Conservation (phyloP, 495 filamentous ascomycete genomes). For the Xylaria bambusicola region DNA sequence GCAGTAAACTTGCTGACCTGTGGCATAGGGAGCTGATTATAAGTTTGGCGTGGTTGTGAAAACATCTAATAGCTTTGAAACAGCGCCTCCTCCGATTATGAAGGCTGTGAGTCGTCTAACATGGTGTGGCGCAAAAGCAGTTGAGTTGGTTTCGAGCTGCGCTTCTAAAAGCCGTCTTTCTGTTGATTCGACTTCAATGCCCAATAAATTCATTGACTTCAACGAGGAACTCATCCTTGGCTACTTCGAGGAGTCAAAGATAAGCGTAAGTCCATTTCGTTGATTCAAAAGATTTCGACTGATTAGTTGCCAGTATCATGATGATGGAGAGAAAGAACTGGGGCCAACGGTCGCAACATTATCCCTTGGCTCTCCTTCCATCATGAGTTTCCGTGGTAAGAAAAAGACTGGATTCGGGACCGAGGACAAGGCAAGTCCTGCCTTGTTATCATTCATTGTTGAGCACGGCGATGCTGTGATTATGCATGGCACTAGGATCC, state of each 20-base stretch:
- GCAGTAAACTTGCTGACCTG: constrained; percentile 20
- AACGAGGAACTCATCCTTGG: constrained; percentile 79
- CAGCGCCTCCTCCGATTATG: constrained; percentile 60
- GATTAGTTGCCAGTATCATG: constrained; percentile 65
- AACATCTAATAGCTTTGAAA: constrained; percentile 58
- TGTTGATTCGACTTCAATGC: constrained; percentile 12
- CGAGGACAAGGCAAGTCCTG: constrained; percentile 31
- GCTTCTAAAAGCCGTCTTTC: constrained; percentile 4
- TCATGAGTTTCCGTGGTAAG: constrained; percentile 74
- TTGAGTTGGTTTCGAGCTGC: constrained; percentile 31
- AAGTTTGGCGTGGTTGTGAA: constrained; percentile 74
- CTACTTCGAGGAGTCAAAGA: constrained; percentile 70
- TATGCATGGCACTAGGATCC: constrained; percentile 75
- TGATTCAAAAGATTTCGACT: constrained; percentile 15
- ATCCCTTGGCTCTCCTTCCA: constrained; percentile 68
- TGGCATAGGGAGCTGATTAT: constrained; percentile 75
- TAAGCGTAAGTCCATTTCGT: constrained; percentile 57
- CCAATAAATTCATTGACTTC: constrained; percentile 44
- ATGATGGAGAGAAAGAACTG: constrained; percentile 77
- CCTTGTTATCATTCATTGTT: constrained; percentile 46
- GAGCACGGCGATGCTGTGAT: constrained; percentile 80
- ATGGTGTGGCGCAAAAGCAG: constrained; percentile 60
- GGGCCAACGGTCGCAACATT: constrained; percentile 76
- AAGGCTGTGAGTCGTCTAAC: constrained; percentile 61
- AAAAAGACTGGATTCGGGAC: constrained; percentile 45